phyloP scores from a whole-genome alignment of 163 green algal species.

The Scenedesmus sp. region DNA sequence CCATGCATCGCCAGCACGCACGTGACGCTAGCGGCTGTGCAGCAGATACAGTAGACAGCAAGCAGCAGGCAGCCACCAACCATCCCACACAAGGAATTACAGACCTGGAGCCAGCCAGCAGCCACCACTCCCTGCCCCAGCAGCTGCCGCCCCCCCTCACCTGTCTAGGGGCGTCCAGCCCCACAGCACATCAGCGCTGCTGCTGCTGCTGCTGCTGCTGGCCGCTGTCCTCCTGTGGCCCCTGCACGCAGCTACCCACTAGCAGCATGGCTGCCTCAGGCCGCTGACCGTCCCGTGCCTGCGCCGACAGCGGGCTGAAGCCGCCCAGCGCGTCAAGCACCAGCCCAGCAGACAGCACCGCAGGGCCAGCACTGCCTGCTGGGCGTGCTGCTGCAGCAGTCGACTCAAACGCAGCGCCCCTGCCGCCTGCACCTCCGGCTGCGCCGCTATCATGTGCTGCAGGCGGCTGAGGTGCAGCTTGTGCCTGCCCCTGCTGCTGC shows the following conservation, averaged over 20 bases:
- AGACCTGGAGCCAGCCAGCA: not conserved
- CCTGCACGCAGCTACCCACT: slow-evolving; percentile 46
- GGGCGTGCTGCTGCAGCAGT: not conserved
- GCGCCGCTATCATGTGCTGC: not conserved
- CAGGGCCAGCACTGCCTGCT: not conserved
- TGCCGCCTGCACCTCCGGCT: slow-evolving; percentile 25
- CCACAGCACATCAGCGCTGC: slow-evolving; percentile 46
- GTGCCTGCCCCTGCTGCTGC: slow-evolving; percentile 3
- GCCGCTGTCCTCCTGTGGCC: not conserved
- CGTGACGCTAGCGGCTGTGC: not conserved
- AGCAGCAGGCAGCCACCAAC: not conserved
- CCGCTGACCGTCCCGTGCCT: not conserved
- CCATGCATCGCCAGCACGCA: too few relatives aligned
- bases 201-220: slow-evolving; percentile 33
- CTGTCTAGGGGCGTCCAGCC: slow-evolving; percentile 46
- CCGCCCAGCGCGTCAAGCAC: slow-evolving; percentile 42
- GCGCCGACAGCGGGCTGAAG: slow-evolving; percentile 42
- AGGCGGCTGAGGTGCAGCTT: not conserved
- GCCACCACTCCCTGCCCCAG: not conserved
- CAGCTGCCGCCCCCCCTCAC: not conserved
- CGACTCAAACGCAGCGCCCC: not conserved
- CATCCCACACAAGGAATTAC: not conserved
- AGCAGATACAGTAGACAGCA: not conserved
- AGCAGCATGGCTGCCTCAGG: slow-evolving; percentile 50
- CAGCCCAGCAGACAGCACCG: slow-evolving; percentile 17